phyloP scores from a whole-genome alignment of 2,329 filamentous ascomycete genomes.

The Epichloe hybrida region DNA sequence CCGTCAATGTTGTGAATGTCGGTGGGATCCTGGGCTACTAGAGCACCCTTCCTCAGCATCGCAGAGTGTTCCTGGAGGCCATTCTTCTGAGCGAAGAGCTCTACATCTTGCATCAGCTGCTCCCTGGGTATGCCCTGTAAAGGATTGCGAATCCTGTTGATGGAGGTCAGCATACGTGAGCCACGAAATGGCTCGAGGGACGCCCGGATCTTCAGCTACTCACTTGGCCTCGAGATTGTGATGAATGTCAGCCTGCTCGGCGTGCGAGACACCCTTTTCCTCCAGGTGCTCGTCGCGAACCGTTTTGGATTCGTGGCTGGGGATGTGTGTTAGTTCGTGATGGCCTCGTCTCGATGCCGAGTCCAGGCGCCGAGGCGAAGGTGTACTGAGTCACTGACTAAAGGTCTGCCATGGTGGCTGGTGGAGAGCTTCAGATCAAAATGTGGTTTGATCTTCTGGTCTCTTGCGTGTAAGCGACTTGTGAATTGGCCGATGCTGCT shows the following conservation, averaged over 20 bases:
- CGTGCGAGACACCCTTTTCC: constrained; percentile 14
- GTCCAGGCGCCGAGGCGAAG: neutral
- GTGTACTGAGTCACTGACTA: constrained; percentile 6
- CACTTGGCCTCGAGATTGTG: constrained; percentile 30
- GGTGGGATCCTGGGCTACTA: constrained; percentile 44
- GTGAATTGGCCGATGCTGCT: neutral
- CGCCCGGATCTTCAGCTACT: constrained; percentile 7
- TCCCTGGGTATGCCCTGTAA: constrained; percentile 35
- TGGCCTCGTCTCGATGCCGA: neutral
- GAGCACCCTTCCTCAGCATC: constrained; percentile 42
- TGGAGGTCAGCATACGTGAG: neutral
- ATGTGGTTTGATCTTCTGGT: neutral
- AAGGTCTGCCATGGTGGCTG: constrained; percentile 12
- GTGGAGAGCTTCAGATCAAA: neutral
- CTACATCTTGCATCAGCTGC: constrained; percentile 43
- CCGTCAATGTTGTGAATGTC: constrained; percentile 40
- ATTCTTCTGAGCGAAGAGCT: constrained; percentile 42
- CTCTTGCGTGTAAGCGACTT: neutral
- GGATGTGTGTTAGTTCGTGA: constrained; percentile 1
- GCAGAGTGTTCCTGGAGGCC: constrained; percentile 44
- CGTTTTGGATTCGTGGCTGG: constrained; percentile 9
- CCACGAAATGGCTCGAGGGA: neutral
- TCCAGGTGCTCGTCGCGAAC: constrained; percentile 10
- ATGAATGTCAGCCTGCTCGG: constrained; percentile 23
- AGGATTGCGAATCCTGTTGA: constrained; percentile 32